Percentiles rank a stretch among this genome's conserved stretches.
These are phyloP conservation scores for Striga asiatica DNA, from an alignment of 257 asterid genomes.

Conservation along the genomic window DNA sequence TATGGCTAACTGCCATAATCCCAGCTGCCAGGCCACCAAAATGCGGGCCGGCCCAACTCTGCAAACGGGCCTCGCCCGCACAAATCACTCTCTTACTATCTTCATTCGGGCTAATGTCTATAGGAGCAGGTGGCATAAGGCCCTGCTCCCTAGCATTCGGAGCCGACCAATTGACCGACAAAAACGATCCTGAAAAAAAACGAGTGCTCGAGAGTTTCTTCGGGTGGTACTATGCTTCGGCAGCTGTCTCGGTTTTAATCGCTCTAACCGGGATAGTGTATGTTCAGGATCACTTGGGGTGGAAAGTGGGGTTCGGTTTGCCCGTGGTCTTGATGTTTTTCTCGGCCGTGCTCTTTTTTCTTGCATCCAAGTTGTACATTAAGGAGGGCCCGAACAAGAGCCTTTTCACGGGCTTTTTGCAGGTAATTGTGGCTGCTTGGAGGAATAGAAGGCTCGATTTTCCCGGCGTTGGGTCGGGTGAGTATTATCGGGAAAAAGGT, in stretches of 20 bases:
- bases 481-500: too few species aligned
- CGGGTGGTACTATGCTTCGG: constrained; percentile 78
- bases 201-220: constrained; percentile 70
- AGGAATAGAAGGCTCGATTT: constrained; percentile 44
- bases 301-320: constrained; percentile 56
- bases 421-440: constrained; percentile 39
- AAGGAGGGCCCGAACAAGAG: constrained; percentile 69
- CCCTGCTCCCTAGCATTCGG: constrained; percentile 66
- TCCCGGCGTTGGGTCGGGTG: constrained; percentile 7
- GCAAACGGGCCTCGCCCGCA: too few species aligned
- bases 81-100: constrained; percentile 31
- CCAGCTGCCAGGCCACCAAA: constrained; percentile 34
- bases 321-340: constrained; percentile 49
- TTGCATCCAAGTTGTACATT: constrained; percentile 44
- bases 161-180: constrained; percentile 64
- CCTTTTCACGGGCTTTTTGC: constrained; percentile 40
- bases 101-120: constrained; percentile 43
- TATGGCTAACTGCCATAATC: constrained; percentile 61
- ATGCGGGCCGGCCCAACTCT: constrained; percentile 29
- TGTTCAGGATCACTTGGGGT: constrained; percentile 56
- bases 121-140: constrained; percentile 65
- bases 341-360: constrained; percentile 41
- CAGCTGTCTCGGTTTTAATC: constrained; percentile 46
- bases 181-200: too few species aligned
- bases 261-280: constrained; percentile 63